A percentile compares a stretch with the other conserved stretches of the same genome.
These are phyloP conservation scores for Sanghuangporus weigelae DNA, from an alignment of 1,284 basidiomycete species.

Conservation along the genomic window DNA sequence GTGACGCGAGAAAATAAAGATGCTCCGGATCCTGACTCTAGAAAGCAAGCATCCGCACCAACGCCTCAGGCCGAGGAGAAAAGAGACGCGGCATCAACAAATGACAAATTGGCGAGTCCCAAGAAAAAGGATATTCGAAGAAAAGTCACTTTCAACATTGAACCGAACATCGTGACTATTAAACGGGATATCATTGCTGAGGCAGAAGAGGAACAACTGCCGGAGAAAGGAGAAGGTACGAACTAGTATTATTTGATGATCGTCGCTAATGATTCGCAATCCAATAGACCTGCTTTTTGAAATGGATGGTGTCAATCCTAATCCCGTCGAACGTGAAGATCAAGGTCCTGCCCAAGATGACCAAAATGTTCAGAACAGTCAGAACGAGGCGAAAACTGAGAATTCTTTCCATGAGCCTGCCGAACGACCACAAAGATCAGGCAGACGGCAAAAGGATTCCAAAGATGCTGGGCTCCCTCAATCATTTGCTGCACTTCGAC, in stretches of 20 bases:
- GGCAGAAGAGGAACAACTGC: conserved; percentile 24
- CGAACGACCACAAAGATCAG: conserved; percentile 21
- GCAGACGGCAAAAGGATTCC: conserved; percentile 17
- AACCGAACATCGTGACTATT: conserved; percentile 47
- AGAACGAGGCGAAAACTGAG: not conserved
- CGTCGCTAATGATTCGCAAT: not conserved
- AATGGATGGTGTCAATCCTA: conserved; percentile 46
- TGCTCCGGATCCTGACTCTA: not conserved
- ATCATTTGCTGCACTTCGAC: conserved; percentile 56
- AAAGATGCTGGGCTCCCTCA: conserved; percentile 40
- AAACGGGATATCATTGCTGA: conserved; percentile 32
- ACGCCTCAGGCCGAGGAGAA: not conserved
- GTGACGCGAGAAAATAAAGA: not conserved
- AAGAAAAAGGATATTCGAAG: conserved; percentile 32
- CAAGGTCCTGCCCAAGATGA: not conserved
- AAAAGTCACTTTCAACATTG: conserved; percentile 70
- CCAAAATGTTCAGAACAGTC: not conserved
- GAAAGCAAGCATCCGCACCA: not conserved
- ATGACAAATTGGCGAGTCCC: not conserved
- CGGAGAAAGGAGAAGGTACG: conserved; percentile 29
- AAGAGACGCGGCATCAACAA: not conserved
- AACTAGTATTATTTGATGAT: not conserved
- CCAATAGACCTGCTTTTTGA: conserved; percentile 61
- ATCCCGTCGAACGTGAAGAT: conserved; percentile 19
- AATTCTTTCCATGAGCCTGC: conserved; percentile 22